Evolutionary conservation across 352 stramenopile species (phyloP), one percentile per base, ranked within the genome.

Genomic region (Pelagophyceae sp.): DNA sequence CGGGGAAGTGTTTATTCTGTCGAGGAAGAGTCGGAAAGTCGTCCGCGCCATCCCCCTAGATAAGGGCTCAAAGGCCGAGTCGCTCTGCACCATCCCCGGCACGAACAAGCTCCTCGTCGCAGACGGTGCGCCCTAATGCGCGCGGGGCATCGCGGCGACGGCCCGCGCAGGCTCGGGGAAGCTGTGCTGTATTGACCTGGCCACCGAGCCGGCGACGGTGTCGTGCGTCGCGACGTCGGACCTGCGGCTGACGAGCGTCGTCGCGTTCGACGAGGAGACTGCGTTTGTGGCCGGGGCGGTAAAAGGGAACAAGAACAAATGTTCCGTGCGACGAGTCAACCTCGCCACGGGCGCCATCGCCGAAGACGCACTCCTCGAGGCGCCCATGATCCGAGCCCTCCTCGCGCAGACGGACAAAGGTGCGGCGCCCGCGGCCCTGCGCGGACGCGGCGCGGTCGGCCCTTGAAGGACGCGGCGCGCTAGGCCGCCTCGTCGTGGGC

Each of bases 61-160:
- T 15, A n/a, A 70, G 15, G 61, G 61, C 61, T n/a, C 40, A 5
- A 72, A 72, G 63, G 63, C 63, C 63, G 63, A 72, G 63, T 50
- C 31, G 31, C 63, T 72, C 29, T 17, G 6, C 31, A 19, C 6
- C 19, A 32, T 72, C 5, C 35, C 63, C 58, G 29, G 29, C 23
- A 65, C 63, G 63, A 2, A 29, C 29, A 2, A 17, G 1, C 11
- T 72, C 11, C 63, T 72, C 63, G 63, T 72, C 31, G 63, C 35
- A 17, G 63, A 72, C 35, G 63, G n/a, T n/a, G n/a, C n/a, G n/a
- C n/a, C n/a, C n/a, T n/a, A n/a, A n/a, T n/a, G n/a, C n/a, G n/a
- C n/a, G n/a, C n/a, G n/a, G n/a, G n/a, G n/a, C n/a, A n/a, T n/a
- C n/a, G n/a, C n/a, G n/a, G n/a, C n/a, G n/a, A n/a, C n/a, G n/a